phyloP scores from a whole-genome alignment of 345 rosid genomes.

The Populus alba region DNA sequence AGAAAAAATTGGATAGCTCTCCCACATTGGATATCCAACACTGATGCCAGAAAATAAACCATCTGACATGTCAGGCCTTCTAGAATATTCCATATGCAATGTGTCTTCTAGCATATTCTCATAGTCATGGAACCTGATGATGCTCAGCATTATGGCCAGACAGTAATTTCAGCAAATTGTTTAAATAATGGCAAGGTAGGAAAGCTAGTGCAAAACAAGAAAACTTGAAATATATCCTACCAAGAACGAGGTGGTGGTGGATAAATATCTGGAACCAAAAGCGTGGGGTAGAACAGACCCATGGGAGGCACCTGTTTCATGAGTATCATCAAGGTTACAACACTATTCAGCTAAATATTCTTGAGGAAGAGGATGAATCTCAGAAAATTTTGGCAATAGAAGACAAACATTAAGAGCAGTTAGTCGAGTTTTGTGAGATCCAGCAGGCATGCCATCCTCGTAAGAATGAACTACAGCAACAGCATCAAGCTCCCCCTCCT shows the following conservation, averaged over 20 bases:
- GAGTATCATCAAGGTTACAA: conserved; percentile 5
- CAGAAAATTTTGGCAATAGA: conserved; percentile 6
- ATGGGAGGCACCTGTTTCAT: conserved; percentile 77
- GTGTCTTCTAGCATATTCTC: conserved; percentile 95
- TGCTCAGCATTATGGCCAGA: background rate
- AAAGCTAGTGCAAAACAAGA: conserved; percentile 3
- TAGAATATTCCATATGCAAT: conserved; percentile 73
- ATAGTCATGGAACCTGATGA: conserved; percentile 71
- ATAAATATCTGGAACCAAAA: conserved; percentile 78
- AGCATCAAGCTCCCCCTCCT: conserved; percentile 81
- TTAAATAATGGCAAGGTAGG: background rate
- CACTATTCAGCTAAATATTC: background rate
- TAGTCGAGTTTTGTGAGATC: conserved; percentile 79
- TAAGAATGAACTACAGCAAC: conserved; percentile 68
- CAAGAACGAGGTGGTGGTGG: conserved; percentile 88
- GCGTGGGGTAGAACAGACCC: conserved; percentile 88
- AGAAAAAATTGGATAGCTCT: conserved; percentile 56
- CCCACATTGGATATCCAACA: conserved; percentile 81
- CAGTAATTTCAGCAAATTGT: conserved; percentile 5
- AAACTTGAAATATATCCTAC: conserved; percentile 34
- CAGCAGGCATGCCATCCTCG: conserved; percentile 66
- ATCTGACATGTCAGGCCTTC: conserved; percentile 60
- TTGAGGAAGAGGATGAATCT: conserved; percentile 3
- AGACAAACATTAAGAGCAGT: conserved; percentile 70
- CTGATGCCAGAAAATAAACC: conserved; percentile 45